Evolutionary conservation across 805 yeast genomes (phyloP).

Genomic region (Wickerhamiella slavikovae): DNA sequence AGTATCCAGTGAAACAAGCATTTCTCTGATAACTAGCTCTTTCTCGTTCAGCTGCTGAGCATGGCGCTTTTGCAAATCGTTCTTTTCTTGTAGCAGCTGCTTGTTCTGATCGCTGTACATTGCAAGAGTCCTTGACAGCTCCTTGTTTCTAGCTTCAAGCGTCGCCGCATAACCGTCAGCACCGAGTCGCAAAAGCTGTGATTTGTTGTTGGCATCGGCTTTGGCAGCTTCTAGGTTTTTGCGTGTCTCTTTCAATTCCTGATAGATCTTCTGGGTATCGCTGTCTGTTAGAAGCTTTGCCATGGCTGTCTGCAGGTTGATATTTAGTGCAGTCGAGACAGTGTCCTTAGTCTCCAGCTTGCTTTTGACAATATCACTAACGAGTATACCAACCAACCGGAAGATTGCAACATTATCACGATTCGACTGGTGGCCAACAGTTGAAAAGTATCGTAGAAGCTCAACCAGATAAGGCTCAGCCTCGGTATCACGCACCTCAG

Average conservation of each 20-base stretch:
- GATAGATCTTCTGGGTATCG: slow-evolving; percentile 52
- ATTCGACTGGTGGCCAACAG: slow-evolving; percentile 26
- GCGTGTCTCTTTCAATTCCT: slow-evolving; percentile 32
- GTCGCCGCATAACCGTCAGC: slow-evolving; percentile 51
- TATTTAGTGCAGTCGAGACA: slow-evolving; percentile 30
- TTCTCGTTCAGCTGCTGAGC: too few species aligned
- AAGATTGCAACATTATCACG: slow-evolving; percentile 28
- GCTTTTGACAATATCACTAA: slow-evolving; percentile 25
- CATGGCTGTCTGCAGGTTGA: slow-evolving; percentile 53
- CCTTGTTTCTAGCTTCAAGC: slow-evolving; percentile 38
- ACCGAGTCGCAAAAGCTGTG: slow-evolving; percentile 48
- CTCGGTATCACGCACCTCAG: slow-evolving; percentile 32
- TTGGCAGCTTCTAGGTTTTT: slow-evolving; percentile 32
- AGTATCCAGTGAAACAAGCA: slow-evolving; percentile 5
- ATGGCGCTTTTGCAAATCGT: too few species aligned
- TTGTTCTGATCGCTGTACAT: slow-evolving; percentile 42
- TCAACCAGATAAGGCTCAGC: slow-evolving; percentile 39
- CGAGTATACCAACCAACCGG: slow-evolving; percentile 42
- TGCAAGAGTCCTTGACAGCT: slow-evolving; percentile 36
- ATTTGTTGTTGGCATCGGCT: slow-evolving; percentile 41
- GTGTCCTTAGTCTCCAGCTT: slow-evolving; percentile 31
- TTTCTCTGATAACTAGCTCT: too few species aligned
- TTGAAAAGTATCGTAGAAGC: slow-evolving; percentile 44
- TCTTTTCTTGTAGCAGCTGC: slow-evolving; percentile 24
- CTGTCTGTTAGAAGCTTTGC: slow-evolving; percentile 70